Base-by-base conservation (phyloP, 495 filamentous ascomycete genomes). In the Cairneyella variabilis region DNA sequence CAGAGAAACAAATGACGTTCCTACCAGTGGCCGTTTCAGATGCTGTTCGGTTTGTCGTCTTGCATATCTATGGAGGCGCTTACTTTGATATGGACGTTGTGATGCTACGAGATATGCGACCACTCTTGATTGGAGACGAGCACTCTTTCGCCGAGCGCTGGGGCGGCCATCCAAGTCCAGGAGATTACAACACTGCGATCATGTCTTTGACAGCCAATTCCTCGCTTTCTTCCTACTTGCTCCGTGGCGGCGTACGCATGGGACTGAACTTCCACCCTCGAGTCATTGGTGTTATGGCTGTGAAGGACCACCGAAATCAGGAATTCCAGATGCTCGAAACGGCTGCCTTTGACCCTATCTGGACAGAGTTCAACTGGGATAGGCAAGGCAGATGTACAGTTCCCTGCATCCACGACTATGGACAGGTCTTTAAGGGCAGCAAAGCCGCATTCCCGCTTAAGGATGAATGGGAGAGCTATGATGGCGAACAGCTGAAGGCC, bases 21-120 rank as follows among this genome's bases (percentile, higher is more conserved):
- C 53, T 74, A 3, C 67, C 69, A 1, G 70, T 72, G 18, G 68
- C 69, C 21, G 58, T 70, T 5, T 72, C 70, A 2, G 71, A 76
- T 49, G 69, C 77, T 12, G 73, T 80, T 14, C 70, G 78, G 30
- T 82, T 81, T 56, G 70, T 82, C 14, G 73, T 80, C 16, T 63
- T 82, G 17, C 78, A 82, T 54, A 64, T 80, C 18, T 69, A 80
- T 53, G 78, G 78, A 16, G 78, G 78, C 3, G 68, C 72, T 14
- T 82, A 82, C 48, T 74, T 76, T 49, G 78, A 82, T 63, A 80
- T 81, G 75, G 78, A 82, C 51, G 72, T 82, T 26, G 68, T 82
- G 9, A 71, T 82, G 61, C 66, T 82, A 2, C 66, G 78, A 17
- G 78, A 82, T 57, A 72, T 82, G 67, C 73, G 78, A 3, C 77